phyloP scores from a whole-genome alignment of 768 basidiomycete genomes.

The Mycena chlorophos region DNA sequence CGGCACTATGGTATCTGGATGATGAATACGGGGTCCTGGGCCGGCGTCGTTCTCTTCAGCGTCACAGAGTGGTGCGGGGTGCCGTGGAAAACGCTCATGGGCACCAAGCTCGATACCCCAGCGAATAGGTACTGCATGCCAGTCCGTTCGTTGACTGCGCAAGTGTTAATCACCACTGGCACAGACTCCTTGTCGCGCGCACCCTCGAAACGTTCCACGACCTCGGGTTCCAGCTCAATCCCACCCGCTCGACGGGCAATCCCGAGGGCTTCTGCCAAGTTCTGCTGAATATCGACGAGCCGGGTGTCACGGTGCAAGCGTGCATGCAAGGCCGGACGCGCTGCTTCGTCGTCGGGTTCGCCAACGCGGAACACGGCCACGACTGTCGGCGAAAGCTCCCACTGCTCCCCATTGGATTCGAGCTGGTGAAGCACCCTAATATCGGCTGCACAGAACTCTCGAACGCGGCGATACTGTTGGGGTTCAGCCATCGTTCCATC shows the following conservation, averaged over 20 bases:
- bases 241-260: not conserved
- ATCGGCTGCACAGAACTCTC: too few species aligned
- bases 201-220: constrained; percentile 7
- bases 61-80: constrained; percentile 8
- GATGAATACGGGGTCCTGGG: constrained; percentile 13
- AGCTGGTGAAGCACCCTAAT: too few species aligned
- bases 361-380: not conserved
- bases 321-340: not conserved
- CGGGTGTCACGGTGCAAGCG: not conserved
- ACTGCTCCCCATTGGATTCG: not conserved
- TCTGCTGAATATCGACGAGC: not conserved
- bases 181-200: not conserved
- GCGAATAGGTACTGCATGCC: constrained; percentile 8
- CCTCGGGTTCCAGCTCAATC: not conserved
- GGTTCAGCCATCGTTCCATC: too few species aligned
- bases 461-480: too few species aligned
- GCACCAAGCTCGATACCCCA: not conserved
- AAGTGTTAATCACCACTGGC: too few species aligned
- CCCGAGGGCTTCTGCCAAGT: not conserved
- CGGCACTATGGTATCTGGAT: constrained; percentile 11
- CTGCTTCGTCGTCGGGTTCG: constrained; percentile 12
- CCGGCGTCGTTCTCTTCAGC: constrained; percentile 4
- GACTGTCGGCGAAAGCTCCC: constrained; percentile 4
- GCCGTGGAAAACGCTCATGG: not conserved
- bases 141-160: not conserved